Evolutionary conservation across 1,284 basidiomycete species (phyloP).

Genomic region (Polyporus tsugae): DNA sequence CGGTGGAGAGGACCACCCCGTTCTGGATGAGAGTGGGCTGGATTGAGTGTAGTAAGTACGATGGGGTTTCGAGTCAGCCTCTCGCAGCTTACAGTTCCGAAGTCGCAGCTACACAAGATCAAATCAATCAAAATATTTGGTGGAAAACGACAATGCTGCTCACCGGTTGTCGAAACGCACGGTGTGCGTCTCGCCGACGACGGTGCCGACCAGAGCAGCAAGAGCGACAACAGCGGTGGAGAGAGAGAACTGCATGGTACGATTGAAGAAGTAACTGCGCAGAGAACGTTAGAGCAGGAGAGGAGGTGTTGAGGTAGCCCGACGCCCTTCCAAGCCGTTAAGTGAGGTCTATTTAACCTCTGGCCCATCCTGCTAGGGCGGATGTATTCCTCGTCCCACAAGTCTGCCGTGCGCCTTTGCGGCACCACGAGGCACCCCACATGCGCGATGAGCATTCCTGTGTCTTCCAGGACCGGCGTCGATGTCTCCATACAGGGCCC

Average conservation of each 20-base stretch:
- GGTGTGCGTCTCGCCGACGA: constrained; percentile 47
- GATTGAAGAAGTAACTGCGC: background rate
- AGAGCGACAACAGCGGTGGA: constrained; percentile 37
- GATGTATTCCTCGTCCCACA: background rate
- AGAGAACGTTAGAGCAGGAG: background rate
- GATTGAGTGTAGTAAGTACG: background rate
- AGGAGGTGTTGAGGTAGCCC: background rate
- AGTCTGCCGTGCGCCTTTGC: background rate
- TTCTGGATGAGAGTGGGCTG: constrained; percentile 46
- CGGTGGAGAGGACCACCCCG: constrained; percentile 45
- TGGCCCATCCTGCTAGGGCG: background rate
- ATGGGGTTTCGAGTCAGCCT: background rate
- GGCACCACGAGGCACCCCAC: background rate
- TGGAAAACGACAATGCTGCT: constrained; percentile 27
- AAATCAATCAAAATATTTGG: too few relatives aligned
- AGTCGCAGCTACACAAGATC: constrained; percentile 42
- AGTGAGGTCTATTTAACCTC: background rate
- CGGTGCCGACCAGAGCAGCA: constrained; percentile 38
- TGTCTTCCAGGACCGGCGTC: too few relatives aligned
- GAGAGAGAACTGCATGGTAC: constrained; percentile 43
- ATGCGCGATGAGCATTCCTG: too few relatives aligned
- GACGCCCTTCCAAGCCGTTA: background rate
- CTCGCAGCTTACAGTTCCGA: constrained; percentile 41
- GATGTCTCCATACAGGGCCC: background rate
- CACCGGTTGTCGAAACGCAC: constrained; percentile 49